Conservation (phyloP, 1,284 basidiomycete genomes). For the Veloporphyrellus conicus region DNA sequence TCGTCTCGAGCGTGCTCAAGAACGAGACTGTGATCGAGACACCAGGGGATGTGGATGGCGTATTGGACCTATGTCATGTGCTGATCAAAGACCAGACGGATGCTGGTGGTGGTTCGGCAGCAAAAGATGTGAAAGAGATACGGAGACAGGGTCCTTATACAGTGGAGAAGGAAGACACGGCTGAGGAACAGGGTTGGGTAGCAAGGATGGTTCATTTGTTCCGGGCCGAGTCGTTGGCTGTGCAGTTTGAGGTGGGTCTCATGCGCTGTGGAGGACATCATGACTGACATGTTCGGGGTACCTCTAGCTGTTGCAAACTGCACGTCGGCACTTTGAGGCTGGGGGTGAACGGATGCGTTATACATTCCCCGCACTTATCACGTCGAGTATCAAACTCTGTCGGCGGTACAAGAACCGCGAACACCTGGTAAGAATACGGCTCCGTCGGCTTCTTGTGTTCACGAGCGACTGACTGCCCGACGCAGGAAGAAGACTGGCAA, state of each 20-base stretch:
- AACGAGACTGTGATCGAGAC: slow-evolving; percentile 91
- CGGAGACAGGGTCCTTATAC: slow-evolving; percentile 54
- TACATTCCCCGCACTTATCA: slow-evolving; percentile 91
- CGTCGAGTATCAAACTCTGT: slow-evolving; percentile 85
- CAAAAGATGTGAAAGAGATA: slow-evolving; percentile 45
- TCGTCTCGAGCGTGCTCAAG: slow-evolving; percentile 88
- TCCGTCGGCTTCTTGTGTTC: background rate
- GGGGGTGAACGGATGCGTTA: slow-evolving; percentile 93
- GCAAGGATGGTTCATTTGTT: slow-evolving; percentile 95
- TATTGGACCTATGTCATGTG: slow-evolving; percentile 86
- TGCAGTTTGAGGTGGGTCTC: slow-evolving; percentile 79
- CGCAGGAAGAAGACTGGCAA: slow-evolving; percentile 79
- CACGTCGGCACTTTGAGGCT: slow-evolving; percentile 79
- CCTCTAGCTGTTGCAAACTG: slow-evolving; percentile 77
- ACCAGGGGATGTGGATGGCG: slow-evolving; percentile 86
- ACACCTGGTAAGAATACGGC: slow-evolving; percentile 42
- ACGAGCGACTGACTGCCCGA: background rate
- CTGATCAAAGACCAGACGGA: slow-evolving; percentile 87
- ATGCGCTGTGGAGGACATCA: background rate
- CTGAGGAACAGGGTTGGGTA: slow-evolving; percentile 96
- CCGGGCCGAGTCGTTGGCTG: slow-evolving; percentile 74
- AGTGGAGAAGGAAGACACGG: slow-evolving; percentile 80
- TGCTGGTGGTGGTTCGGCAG: slow-evolving; percentile 37
- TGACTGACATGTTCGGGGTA: slow-evolving; percentile 3
- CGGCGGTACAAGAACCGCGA: slow-evolving; percentile 80